These are phyloP conservation scores for Atkinsonella hypoxylon DNA, from an alignment of 2,329 filamentous ascomycete genomes.

Conservation along the genomic window DNA sequence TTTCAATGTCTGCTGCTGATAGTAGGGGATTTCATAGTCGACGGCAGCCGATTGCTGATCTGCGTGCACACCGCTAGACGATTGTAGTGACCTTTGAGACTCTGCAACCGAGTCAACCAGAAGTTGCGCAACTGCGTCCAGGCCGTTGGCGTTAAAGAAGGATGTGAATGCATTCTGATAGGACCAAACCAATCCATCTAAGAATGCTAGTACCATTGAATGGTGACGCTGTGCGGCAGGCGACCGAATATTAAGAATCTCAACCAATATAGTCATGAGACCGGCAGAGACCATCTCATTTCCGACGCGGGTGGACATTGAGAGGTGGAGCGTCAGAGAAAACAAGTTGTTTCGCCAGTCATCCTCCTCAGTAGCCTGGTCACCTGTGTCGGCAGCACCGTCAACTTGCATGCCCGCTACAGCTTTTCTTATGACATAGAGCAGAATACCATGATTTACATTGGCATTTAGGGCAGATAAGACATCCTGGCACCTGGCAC, in stretches of 20 bases:
- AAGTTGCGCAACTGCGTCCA: constrained; percentile 83
- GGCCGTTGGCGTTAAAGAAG: constrained; percentile 68
- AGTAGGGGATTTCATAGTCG: constrained; percentile 88
- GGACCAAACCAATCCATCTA: constrained; percentile 79
- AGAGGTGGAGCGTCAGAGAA: constrained; percentile 72
- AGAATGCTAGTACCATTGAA: constrained; percentile 71
- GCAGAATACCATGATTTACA: constrained; percentile 88
- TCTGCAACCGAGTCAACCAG: constrained; percentile 66
- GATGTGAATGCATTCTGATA: constrained; percentile 75
- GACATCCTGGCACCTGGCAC: constrained; percentile 67
- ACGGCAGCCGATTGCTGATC: constrained; percentile 66
- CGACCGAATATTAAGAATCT: constrained; percentile 76
- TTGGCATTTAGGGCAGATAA: constrained; percentile 86
- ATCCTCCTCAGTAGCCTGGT: constrained; percentile 56
- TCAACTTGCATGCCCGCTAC: constrained; percentile 65
- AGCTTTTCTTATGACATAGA: constrained; percentile 85
- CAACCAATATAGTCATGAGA: constrained; percentile 78
- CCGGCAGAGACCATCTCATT: constrained; percentile 81
- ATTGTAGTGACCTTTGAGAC: constrained; percentile 53
- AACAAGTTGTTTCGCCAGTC: constrained; percentile 88
- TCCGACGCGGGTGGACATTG: constrained; percentile 61
- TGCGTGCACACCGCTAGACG: constrained; percentile 58
- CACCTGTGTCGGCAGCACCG: constrained; percentile 38
- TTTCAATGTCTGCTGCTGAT: constrained; percentile 85
- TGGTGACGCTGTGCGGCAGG: constrained; percentile 72